These are phyloP conservation scores for Pythium dissotocum DNA, from an alignment of 352 stramenopile species.

Conservation along the genomic window DNA sequence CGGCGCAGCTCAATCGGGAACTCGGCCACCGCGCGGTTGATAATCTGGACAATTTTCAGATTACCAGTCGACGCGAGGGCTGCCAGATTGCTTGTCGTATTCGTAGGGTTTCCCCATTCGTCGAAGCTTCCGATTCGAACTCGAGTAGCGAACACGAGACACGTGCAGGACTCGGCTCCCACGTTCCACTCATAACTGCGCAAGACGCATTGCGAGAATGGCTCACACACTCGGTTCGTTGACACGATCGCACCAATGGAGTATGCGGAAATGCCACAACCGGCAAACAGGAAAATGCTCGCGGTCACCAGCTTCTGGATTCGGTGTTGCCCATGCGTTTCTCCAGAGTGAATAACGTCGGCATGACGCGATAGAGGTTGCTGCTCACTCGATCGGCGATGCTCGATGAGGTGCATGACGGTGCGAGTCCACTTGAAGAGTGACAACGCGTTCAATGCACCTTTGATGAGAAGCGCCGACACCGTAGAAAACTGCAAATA, in stretches of 20 bases:
- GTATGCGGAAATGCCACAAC: background rate
- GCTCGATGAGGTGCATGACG: slow-evolving; percentile 26
- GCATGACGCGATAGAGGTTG: background rate
- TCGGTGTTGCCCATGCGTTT: background rate
- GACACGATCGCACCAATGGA: slow-evolving; percentile 4
- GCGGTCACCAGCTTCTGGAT: background rate
- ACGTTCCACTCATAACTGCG: slow-evolving; percentile 12
- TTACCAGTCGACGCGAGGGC: slow-evolving; percentile 1
- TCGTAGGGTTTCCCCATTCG: slow-evolving; percentile 6
- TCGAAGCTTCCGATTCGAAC: background rate
- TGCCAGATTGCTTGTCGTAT: slow-evolving; percentile 3
- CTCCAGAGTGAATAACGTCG: background rate
- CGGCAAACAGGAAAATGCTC: background rate
- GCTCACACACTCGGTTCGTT: background rate
- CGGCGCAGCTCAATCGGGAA: slow-evolving; percentile 10
- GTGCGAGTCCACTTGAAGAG: slow-evolving; percentile 50
- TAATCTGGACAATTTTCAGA: slow-evolving; percentile 10
- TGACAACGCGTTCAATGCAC: slow-evolving; percentile 36
- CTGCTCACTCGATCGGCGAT: background rate
- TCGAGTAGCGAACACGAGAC: slow-evolving; percentile 11
- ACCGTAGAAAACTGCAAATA: slow-evolving; percentile 42
- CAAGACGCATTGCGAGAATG: slow-evolving; percentile 5
- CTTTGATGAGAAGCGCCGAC: slow-evolving; percentile 32
- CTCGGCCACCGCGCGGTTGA: slow-evolving; percentile 8
- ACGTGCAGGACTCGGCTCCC: slow-evolving; percentile 1